phyloP scores from a whole-genome alignment of 2,329 filamentous ascomycete genomes.

The Penicillium vulpinum region DNA sequence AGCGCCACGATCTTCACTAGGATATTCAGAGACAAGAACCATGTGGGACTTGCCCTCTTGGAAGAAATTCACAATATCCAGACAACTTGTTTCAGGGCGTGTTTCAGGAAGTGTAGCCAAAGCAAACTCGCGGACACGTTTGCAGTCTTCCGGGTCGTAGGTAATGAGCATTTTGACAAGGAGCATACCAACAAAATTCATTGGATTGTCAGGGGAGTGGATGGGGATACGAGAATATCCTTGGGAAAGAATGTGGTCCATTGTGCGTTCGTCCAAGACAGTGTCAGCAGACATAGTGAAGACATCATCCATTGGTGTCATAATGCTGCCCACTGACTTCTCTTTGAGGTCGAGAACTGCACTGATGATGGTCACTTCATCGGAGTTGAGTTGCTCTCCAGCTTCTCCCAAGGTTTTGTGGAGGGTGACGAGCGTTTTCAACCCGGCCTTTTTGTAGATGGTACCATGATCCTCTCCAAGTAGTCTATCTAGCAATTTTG shows the following conservation, averaged over 20 bases:
- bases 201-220: constrained; percentile 76
- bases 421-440: constrained; percentile 93
- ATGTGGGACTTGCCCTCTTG: constrained; percentile 99
- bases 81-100: constrained; percentile 87
- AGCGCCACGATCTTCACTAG: constrained; percentile 87
- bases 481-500: constrained; percentile 89
- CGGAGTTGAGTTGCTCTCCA: constrained; percentile 85
- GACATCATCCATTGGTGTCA: constrained; percentile 98
- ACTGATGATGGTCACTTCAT: constrained; percentile 98
- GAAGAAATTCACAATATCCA: constrained; percentile 99
- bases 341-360: constrained; percentile 95
- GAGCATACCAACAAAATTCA: constrained; percentile 95
- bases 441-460: constrained; percentile 94
- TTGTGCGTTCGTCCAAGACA: constrained; percentile 86
- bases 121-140: constrained; percentile 83
- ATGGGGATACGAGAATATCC: constrained; percentile 97
- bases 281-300: constrained; percentile 97
- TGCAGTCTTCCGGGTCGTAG: constrained; percentile 92
- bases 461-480: constrained; percentile 95
- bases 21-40: constrained; percentile 88
- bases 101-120: constrained; percentile 94
- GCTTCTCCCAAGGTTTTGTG: constrained; percentile 88
- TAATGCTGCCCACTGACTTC: constrained; percentile 90
- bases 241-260: constrained; percentile 88
- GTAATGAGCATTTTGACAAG: constrained; percentile 98